Evolutionary conservation across 1,284 basidiomycete species (phyloP), one percentile per base, ranked within the genome.

Genomic region (Exsudoporus floridanus): DNA sequence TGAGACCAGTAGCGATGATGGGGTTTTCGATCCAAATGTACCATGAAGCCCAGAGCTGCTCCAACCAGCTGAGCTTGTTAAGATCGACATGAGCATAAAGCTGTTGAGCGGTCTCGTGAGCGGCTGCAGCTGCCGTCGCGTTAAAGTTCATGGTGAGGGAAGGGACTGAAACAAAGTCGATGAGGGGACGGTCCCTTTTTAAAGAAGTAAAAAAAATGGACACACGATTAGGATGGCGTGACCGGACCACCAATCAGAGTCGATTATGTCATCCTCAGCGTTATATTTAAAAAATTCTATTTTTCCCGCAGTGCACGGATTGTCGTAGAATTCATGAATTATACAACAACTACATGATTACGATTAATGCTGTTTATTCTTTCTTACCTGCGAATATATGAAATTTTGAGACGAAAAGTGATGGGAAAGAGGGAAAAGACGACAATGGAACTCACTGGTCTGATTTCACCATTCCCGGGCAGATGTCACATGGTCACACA

Each of bases 11-110:
- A 18, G 96, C 97, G 61, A 99, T 81, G 56, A 96, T 73, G 0
- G 95, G 94, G 78, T 97, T 96, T 58, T 86, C 91, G 52, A 94
- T 84, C 77, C 77, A 86, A 49, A 90, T 75, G 70, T 96, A 95
- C 88, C 91, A 95, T 16, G 79, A 74, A 44, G 78, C 85, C 92
- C 92, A 95, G 61, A 83, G 74, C 50, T 81, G 78, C 73, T 96
- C 93, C 44, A 89, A 62, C 85, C 84, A 90, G 65, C 72, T 85
- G 46, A 95, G 78, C 49, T 82, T 75, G 23, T 78, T 68, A 53
- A 90, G 77, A 71, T 94, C 86, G 45, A 79, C 76, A 60, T 75
- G 72, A 5, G 79, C 75, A 54, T 88, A 88, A 34, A 86, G 74
- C 46, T 74, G 63, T 13, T 78, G 56, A 13, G 54, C 68, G 14